Evolutionary conservation across 345 rosid species (phyloP).

Genomic region (Lepidium didymum): DNA sequence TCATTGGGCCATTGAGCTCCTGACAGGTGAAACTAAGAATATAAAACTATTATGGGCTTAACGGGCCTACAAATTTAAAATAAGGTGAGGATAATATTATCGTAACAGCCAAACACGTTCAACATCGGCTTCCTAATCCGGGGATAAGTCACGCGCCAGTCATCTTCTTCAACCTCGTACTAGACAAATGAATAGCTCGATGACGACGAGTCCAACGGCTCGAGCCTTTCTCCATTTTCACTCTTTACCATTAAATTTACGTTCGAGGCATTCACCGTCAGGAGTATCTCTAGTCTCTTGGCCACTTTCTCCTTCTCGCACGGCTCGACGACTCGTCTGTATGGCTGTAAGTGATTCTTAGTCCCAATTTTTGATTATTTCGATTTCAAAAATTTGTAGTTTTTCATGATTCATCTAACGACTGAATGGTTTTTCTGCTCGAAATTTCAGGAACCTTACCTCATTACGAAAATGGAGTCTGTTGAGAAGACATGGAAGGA

Average conservation of each 20-base stretch:
- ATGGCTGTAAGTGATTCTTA: conserved; percentile 63
- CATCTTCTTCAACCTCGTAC: background rate
- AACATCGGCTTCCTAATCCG: conserved; percentile 21
- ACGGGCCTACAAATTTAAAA: background rate
- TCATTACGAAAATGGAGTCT: conserved; percentile 76
- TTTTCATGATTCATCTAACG: too few relatives aligned
- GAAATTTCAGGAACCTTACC: conserved; percentile 61
- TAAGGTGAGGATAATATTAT: background rate
- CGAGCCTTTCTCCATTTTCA: conserved; percentile 25
- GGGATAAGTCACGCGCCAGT: conserved; percentile 10
- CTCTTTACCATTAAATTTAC: conserved; percentile 12
- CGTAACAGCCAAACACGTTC: conserved; percentile 6
- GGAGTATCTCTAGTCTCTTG: conserved; percentile 21
- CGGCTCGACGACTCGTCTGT: conserved; percentile 57
- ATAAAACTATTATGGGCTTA: background rate
- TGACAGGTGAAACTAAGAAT: too few relatives aligned
- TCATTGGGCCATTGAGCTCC: too few relatives aligned
- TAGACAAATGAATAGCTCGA: conserved; percentile 32
- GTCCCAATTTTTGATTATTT: background rate
- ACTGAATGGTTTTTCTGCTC: too few relatives aligned
- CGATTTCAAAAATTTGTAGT: too few relatives aligned
- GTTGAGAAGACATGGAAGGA: conserved; percentile 98
- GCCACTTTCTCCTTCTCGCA: conserved; percentile 26
- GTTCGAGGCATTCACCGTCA: conserved; percentile 10
- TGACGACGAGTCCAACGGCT: conserved; percentile 42